Percentiles rank a stretch among this genome's conserved stretches.
Conservation (phyloP, 2,329 filamentous ascomycete species). For the Xylaria sp. region DNA sequence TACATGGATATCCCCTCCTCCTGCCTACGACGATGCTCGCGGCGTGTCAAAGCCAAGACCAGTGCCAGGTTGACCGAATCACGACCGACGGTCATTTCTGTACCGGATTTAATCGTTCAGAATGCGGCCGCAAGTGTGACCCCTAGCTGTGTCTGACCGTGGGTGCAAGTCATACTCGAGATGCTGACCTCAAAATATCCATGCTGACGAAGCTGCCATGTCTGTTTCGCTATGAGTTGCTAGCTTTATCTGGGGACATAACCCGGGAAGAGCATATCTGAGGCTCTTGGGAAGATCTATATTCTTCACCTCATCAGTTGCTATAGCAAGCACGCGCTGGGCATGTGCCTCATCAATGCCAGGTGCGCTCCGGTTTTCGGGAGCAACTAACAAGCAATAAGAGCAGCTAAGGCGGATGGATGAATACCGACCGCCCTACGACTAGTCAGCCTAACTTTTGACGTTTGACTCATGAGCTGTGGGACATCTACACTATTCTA, state of each 20-base stretch:
- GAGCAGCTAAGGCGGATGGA: constrained; percentile 3
- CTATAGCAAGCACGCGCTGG: constrained; percentile 11
- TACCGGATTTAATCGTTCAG: neutral
- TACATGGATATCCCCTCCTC: constrained; percentile 35
- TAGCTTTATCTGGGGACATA: neutral
- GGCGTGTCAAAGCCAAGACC: constrained; percentile 28
- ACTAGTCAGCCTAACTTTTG: constrained; percentile 11
- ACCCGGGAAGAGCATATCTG: neutral
- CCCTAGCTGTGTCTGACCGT: constrained; percentile 13
- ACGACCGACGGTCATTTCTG: constrained; percentile 15
- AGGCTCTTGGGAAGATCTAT: constrained; percentile 9
- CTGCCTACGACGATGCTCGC: constrained; percentile 20
- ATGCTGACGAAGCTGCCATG: constrained; percentile 41
- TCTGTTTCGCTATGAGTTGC: constrained; percentile 29
- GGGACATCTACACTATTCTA: constrained; percentile 17
- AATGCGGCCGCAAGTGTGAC: constrained; percentile 21
- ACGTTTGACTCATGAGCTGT: constrained; percentile 32
- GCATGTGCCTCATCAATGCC: constrained; percentile 11
- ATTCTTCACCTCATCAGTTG: constrained; percentile 8
- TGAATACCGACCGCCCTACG: constrained; percentile 3
- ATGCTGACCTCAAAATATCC: constrained; percentile 23
- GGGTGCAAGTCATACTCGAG: constrained; percentile 2
- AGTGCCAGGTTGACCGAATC: constrained; percentile 20
- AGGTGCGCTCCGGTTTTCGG: neutral
- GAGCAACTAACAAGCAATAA: neutral